Evolutionary conservation across 2,329 filamentous ascomycete species (phyloP), one percentile per base, ranked within the genome.

Genomic region (Penicillium sp.): DNA sequence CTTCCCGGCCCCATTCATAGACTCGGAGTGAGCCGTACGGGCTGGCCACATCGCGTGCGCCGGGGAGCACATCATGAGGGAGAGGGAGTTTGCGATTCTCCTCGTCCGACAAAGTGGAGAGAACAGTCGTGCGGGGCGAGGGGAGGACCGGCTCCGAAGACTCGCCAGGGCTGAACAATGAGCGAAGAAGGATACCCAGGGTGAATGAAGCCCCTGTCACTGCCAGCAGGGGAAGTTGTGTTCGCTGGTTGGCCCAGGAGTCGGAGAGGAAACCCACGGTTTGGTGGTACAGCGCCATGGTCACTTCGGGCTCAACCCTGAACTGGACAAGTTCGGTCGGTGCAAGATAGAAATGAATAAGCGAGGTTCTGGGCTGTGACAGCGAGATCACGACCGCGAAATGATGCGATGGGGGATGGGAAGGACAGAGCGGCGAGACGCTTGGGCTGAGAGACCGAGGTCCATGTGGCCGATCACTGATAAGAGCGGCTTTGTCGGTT

Each of bases 1-100:
- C 68, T 43, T 80, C 75, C 0, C 86, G 84, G 0, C 88, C 88
- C 77, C 83, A 93, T 70, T 94, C 88, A 59, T 88, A 91, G 3
- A 87, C 81, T 31, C 83, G 72, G 46, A 87, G 78, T 4, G 70
- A 78, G 11, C 87, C 87, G 58, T 87, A 89, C 2, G 69, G 68
- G 6, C 58, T 65, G 3, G 56, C 48, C 11, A 93, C 80, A 59
- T 88, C 79, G 42, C 86, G 76, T 0, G 71, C 78, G 5, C 86
- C 64, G 4, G 64, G 64, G 4, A 90, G 74, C 11, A 77, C 76
- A 62, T 87, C 76, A 3, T 80, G 80, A 1, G 85, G 85, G 61
- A 93, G 88, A 2, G 80, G 76, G 5, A 76, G 60, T 15, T 57
- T 54, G 25, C 60, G 57, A 31, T 65, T 63, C 45, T 73, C 64